Evolutionary conservation across 176 grass and related monocot genomes (phyloP).

Genomic region (Triticum aestivum): DNA sequence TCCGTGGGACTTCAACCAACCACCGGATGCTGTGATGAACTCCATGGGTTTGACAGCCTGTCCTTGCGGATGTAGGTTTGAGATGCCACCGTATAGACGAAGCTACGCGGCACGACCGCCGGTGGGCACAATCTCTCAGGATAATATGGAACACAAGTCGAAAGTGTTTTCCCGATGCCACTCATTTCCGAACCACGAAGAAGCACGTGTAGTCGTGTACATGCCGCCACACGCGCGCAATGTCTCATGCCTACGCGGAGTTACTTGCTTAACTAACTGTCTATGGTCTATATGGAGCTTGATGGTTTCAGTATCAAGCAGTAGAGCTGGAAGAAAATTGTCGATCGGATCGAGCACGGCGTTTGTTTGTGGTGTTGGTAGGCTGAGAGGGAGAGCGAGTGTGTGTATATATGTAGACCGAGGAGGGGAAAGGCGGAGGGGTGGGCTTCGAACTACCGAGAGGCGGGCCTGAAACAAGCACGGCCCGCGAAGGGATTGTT

Average conservation of each 20-base stretch:
- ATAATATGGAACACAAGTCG: not conserved
- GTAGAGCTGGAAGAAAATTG: too few relatives aligned
- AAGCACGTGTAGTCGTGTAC: not conserved
- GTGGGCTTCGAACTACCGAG: too few relatives aligned
- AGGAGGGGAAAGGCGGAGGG: too few relatives aligned
- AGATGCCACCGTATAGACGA: not conserved
- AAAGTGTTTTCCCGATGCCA: not conserved
- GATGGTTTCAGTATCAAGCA: not conserved
- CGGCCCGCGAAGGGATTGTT: too few relatives aligned
- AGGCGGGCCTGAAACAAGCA: too few relatives aligned
- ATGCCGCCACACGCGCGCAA: not conserved
- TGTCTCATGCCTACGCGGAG: not conserved
- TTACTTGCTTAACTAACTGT: not conserved
- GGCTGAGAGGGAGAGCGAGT: too few relatives aligned
- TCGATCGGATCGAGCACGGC: too few relatives aligned
- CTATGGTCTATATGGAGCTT: not conserved
- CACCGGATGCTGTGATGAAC: too few relatives aligned
- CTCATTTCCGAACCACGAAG: not conserved
- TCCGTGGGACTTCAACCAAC: too few relatives aligned
- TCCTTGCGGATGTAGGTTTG: too few relatives aligned
- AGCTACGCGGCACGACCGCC: not conserved
- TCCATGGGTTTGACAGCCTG: fast-evolving
- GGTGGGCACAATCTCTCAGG: not conserved
- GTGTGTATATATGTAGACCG: too few relatives aligned
- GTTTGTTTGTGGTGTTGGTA: too few relatives aligned